A percentile compares a stretch with the other conserved stretches of the same genome.
Evolutionary conservation across 2,329 filamentous ascomycete genomes (phyloP).

Genomic region (Dryadomyces quercivorus): DNA sequence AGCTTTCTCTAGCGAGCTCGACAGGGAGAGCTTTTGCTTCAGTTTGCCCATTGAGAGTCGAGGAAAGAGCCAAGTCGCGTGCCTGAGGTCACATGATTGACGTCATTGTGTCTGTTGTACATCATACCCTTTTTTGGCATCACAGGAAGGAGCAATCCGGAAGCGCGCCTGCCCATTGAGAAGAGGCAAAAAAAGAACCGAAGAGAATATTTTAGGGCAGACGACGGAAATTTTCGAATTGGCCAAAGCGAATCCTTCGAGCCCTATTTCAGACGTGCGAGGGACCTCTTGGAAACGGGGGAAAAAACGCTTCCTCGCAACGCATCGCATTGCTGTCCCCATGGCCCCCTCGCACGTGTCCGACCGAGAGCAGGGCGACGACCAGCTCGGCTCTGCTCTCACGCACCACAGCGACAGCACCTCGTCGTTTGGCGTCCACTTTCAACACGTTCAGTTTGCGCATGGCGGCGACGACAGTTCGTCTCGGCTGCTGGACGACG

Average conservation of each 20-base stretch:
- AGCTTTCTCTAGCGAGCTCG: neutral
- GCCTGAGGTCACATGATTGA: neutral
- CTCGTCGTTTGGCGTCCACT: conserved; percentile 4
- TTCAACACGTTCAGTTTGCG: conserved; percentile 9
- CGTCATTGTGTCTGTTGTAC: neutral
- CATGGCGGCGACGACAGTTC: conserved; percentile 1
- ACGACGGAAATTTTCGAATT: neutral
- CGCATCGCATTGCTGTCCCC: too few relatives aligned
- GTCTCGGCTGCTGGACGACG: conserved; percentile 4
- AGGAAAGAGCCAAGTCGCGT: neutral
- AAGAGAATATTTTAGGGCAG: neutral
- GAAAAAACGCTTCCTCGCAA: too few relatives aligned
- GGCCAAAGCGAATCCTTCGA: too few relatives aligned
- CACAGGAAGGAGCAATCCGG: neutral
- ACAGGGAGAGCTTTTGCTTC: neutral
- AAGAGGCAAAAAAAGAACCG: neutral
- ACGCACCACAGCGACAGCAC: conserved; percentile 4
- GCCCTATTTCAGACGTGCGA: too few relatives aligned
- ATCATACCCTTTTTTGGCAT: neutral
- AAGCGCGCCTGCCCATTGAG: neutral
- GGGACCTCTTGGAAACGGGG: too few relatives aligned
- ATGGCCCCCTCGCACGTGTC: neutral
- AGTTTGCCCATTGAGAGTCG: neutral
- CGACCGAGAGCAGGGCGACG: neutral
- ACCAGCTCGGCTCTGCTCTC: too few relatives aligned